A percentile compares a stretch with the other conserved stretches of the same genome.
Evolutionary conservation across 352 stramenopile species (phyloP).

Genomic region (Pythium aristosporum): DNA sequence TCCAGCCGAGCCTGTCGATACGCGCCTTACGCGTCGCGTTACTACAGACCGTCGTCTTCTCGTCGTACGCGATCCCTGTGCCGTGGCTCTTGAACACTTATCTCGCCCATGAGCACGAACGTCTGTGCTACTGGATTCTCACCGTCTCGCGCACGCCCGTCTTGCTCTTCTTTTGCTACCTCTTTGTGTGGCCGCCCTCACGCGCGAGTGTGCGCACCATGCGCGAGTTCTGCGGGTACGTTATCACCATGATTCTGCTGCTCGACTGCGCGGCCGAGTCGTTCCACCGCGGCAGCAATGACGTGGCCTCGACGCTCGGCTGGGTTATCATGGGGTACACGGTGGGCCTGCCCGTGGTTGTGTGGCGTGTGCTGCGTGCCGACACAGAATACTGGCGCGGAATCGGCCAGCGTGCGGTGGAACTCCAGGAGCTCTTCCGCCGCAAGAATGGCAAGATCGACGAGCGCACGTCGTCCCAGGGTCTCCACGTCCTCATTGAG

Average conservation of each 20-base stretch:
- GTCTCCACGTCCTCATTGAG: slow-evolving; percentile 42
- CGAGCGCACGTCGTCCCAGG: slow-evolving; percentile 37
- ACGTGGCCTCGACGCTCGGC: slow-evolving; percentile 15
- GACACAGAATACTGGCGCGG: slow-evolving; percentile 35
- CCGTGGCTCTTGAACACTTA: slow-evolving; percentile 20
- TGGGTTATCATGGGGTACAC: slow-evolving; percentile 25
- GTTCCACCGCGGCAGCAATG: slow-evolving; percentile 12
- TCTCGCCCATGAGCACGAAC: neutral
- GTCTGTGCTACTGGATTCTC: slow-evolving; percentile 13
- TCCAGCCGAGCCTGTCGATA: slow-evolving; percentile 53
- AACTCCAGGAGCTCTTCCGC: slow-evolving; percentile 28
- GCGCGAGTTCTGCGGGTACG: slow-evolving; percentile 8
- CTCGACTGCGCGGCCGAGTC: slow-evolving; percentile 7
- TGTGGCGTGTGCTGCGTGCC: slow-evolving; percentile 33
- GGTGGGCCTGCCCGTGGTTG: slow-evolving; percentile 23
- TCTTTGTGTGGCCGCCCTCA: slow-evolving; percentile 7
- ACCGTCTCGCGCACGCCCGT: neutral
- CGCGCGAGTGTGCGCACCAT: slow-evolving; percentile 5
- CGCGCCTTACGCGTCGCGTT: slow-evolving; percentile 36
- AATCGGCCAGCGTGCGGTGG: slow-evolving; percentile 23
- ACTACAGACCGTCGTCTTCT: slow-evolving; percentile 33
- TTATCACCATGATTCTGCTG: slow-evolving; percentile 10
- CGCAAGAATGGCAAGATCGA: slow-evolving; percentile 31
- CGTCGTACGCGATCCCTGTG: slow-evolving; percentile 34
- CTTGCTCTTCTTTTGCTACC: slow-evolving; percentile 11